Percentiles rank a stretch among this genome's conserved stretches.
Conservation (phyloP, 257 asterid genomes). For the Parsonsia alboflavescens region DNA sequence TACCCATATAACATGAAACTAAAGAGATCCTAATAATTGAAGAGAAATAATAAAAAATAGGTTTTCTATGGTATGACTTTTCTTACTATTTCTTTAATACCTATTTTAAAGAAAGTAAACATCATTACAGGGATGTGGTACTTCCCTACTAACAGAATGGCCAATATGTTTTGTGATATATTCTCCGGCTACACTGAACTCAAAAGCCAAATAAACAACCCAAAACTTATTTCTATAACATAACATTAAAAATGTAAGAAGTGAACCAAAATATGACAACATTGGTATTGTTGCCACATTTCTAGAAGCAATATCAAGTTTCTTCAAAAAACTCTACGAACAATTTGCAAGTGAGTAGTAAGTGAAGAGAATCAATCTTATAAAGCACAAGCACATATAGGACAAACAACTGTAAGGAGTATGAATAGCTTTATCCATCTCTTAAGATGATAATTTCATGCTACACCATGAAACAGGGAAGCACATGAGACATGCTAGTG, state of each 20-base stretch:
- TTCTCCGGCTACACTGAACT: background rate
- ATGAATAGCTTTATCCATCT: background rate
- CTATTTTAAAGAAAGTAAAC: too few relatives aligned
- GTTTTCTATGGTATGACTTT: background rate
- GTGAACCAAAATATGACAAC: background rate
- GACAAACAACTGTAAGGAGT: background rate
- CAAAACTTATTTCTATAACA: background rate
- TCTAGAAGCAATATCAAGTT: background rate
- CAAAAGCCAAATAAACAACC: background rate
- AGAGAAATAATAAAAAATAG: background rate
- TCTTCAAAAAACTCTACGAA: background rate
- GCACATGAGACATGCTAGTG: background rate
- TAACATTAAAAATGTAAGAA: background rate
- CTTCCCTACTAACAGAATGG: background rate
- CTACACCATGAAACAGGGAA: background rate
- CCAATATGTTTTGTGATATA: background rate
- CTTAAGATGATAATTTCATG: background rate
- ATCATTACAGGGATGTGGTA: background rate
- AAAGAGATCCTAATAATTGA: background rate
- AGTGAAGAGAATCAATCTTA: background rate
- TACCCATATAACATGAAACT: background rate
- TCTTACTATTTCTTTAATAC: background rate
- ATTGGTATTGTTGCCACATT: background rate
- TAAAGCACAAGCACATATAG: background rate
- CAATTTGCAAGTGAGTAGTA: background rate